Evolutionary conservation across 2,329 filamentous ascomycete species (phyloP), one percentile per base, ranked within the genome.

Genomic region (Fonsecaea pedrosoi): DNA sequence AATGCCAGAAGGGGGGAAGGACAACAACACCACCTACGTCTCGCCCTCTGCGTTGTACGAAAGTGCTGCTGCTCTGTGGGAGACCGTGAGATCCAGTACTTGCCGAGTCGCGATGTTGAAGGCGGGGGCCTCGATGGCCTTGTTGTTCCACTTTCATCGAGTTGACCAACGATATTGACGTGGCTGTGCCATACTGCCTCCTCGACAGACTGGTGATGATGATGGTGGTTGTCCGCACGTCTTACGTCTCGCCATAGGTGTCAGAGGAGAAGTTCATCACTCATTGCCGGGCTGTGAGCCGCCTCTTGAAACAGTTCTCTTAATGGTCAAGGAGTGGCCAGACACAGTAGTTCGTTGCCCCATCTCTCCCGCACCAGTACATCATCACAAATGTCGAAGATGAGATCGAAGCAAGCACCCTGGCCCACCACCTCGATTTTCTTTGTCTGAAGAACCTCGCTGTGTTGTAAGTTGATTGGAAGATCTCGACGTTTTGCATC

Each of bases 181-280:
- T 21, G 42, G 42, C 21, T 48, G 42, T 48, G 13, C 42, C n/a
- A 48, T n/a, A 21, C 42, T 10, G 42, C n/a, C 18, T 48, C 42
- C 1, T 15, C 42, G 18, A 48, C 42, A 2, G 42, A 48, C 42
- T 48, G 42, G 42, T 48, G 42, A 48, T 48, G 18, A 15, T 25
- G 25, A 25, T 25, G 25, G 1, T 25, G 25, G 25, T 25, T 25
- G 25, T 48, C 74, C 18, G 42, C n/a, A 48, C n/a, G 42, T n/a
- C n/a, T 48, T 3, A 48, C 21, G n/a, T 21, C 42, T 48, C 42
- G 42, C 18, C n/a, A 15, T 18, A 21, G n/a, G 18, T 48, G n/a
- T 48, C 42, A 18, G 6, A 48, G 42, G 9, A 48, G 21, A 25
- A 25, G 1, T 48, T 48, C 42, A 4, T 48, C 3, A 9, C 42